phyloP scores from a whole-genome alignment of 768 basidiomycete species.

The Lentinula raphanica region DNA sequence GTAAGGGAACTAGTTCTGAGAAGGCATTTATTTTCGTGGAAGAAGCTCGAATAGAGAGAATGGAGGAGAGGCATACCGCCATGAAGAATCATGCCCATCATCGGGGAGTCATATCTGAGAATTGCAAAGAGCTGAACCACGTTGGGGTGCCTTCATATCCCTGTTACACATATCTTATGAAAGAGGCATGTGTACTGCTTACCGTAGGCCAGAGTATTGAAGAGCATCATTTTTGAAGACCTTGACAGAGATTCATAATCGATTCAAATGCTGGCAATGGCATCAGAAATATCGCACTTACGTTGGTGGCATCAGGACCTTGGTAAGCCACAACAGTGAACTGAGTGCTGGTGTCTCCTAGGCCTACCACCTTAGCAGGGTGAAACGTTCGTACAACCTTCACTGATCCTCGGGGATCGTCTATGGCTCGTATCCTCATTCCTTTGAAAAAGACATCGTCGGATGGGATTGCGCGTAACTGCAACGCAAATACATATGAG shows the following conservation, averaged over 20 bases:
- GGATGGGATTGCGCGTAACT: background rate
- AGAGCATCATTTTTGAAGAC: background rate
- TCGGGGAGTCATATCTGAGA: background rate
- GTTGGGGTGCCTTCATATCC: background rate
- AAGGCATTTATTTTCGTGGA: background rate
- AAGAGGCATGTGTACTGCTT: background rate
- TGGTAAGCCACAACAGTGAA: background rate
- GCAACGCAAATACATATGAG: background rate
- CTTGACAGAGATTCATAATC: background rate
- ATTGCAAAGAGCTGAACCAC: background rate
- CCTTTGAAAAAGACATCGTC: background rate
- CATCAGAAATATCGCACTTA: background rate
- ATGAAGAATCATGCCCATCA: background rate
- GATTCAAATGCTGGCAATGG: background rate
- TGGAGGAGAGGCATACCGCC: background rate
- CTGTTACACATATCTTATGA: background rate
- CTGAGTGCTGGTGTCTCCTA: background rate
- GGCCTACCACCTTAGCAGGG: background rate
- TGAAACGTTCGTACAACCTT: background rate
- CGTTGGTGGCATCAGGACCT: background rate
- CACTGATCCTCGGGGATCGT: background rate
- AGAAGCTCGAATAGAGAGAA: background rate
- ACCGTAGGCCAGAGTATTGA: background rate
- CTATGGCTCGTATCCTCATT: background rate
- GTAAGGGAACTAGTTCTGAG: background rate